These are phyloP conservation scores for Paralagenidium karlingii DNA, from an alignment of 352 stramenopile genomes.

Conservation along the genomic window DNA sequence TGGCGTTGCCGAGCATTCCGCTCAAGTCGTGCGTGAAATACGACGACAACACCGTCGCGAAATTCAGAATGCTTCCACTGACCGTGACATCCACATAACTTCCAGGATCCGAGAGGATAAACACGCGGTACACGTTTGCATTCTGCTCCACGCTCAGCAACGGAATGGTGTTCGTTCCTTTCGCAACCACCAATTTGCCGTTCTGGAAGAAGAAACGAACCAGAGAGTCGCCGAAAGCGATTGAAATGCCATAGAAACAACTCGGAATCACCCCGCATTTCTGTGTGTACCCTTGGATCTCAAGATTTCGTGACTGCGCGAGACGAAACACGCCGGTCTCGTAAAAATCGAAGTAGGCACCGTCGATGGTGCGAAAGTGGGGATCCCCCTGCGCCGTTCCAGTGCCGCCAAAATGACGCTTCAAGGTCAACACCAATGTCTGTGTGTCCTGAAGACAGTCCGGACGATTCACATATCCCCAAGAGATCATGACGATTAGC, in stretches of 20 bases:
- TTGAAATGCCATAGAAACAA: slow-evolving; percentile 1
- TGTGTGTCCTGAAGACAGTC: too few relatives aligned
- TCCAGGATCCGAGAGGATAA: neutral
- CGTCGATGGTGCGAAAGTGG: slow-evolving; percentile 1
- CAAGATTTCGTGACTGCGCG: neutral
- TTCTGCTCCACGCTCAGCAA: neutral
- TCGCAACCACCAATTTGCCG: neutral
- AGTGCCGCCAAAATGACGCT: too few relatives aligned
- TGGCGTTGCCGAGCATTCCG: slow-evolving; percentile 3
- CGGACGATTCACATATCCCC: too few relatives aligned
- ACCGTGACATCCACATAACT: slow-evolving; percentile 3
- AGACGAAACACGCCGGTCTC: slow-evolving; percentile 1
- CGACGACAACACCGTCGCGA: neutral
- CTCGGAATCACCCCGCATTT: neutral
- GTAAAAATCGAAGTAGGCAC: neutral
- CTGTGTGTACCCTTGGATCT: neutral
- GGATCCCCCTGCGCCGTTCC: slow-evolving; percentile 1
- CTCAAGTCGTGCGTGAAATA: neutral
- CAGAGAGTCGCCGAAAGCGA: slow-evolving; percentile 1
- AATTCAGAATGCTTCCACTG: neutral
- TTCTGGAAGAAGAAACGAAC: slow-evolving; percentile 1
- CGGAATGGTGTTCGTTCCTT: neutral
- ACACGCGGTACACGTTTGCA: slow-evolving; percentile 3
- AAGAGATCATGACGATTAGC: too few relatives aligned
- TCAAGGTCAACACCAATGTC: too few relatives aligned